These are phyloP conservation scores for Halteria grandinella DNA, from an alignment of 73 alveolate genomes.

Conservation along the genomic window DNA sequence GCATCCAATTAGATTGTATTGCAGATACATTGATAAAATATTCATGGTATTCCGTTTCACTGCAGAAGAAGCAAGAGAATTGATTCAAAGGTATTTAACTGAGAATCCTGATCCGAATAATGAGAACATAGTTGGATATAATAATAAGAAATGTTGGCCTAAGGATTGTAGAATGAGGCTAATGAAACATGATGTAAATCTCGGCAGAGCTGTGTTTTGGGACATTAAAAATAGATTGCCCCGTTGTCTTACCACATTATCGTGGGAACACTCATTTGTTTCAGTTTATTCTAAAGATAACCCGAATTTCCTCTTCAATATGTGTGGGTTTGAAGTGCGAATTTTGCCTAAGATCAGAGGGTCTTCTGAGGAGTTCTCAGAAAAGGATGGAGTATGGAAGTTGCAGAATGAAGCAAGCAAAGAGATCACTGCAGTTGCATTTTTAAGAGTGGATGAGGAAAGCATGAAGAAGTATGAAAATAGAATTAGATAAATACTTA, in stretches of 20 bases:
- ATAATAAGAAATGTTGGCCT: conserved; percentile 99
- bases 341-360: conserved; percentile 97
- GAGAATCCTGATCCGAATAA: conserved; percentile 99
- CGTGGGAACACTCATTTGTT: conserved; percentile 99
- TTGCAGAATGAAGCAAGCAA: conserved; percentile 99
- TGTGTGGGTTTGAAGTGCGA: conserved; percentile 99
- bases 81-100: conserved; percentile 98
- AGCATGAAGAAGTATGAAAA: conserved; percentile 97
- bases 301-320: conserved; percentile 98
- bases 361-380: conserved; percentile 90
- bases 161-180: conserved; percentile 99
- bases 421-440: conserved; percentile 99
- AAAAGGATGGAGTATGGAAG: conserved; percentile 99
- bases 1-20: conserved; percentile 98
- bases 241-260: conserved; percentile 96
- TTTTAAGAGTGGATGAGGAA: conserved; percentile 98
- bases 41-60: conserved; percentile 97
- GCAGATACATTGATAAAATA: conserved; percentile 98
- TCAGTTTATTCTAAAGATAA: conserved; percentile 99
- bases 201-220: conserved; percentile 99
- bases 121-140: conserved; percentile 98
- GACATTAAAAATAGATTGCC: conserved; percentile 99
- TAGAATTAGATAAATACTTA: conserved; percentile 96
- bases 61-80: conserved; percentile 98
- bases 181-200: conserved; percentile 99